phyloP scores from a whole-genome alignment of 345 rosid species.

The Ailanthus altissimus region DNA sequence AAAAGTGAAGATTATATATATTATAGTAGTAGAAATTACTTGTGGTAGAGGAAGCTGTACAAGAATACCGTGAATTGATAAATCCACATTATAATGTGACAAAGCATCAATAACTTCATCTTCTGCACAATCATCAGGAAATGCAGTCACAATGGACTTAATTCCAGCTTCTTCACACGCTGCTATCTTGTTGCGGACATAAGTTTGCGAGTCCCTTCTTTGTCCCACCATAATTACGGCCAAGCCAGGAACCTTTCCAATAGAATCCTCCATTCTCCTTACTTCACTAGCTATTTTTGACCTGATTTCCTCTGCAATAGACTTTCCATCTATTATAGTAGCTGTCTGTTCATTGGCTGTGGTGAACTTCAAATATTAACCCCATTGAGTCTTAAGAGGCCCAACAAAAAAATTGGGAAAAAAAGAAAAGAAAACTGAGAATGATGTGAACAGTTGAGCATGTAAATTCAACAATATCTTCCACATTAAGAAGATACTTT shows the following conservation, averaged over 20 bases:
- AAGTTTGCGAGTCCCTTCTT: slow-evolving; percentile 76
- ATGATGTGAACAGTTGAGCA: not conserved
- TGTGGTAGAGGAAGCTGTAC: slow-evolving; percentile 94
- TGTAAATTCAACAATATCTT: not conserved
- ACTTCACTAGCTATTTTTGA: slow-evolving; percentile 59
- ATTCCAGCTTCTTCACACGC: slow-evolving; percentile 90
- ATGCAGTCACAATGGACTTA: slow-evolving; percentile 58
- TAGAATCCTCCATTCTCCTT: slow-evolving; percentile 63
- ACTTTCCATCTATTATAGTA: slow-evolving; percentile 70
- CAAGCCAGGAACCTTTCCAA: slow-evolving; percentile 81
- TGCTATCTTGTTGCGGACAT: slow-evolving; percentile 77
- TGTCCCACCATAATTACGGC: slow-evolving; percentile 81
- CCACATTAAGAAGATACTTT: not conserved
- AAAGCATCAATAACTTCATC: slow-evolving; percentile 49
- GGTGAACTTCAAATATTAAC: slow-evolving; percentile 28
- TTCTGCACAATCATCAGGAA: slow-evolving; percentile 64
- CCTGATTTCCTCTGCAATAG: slow-evolving; percentile 74
- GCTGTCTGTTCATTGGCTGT: slow-evolving; percentile 48
- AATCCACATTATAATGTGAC: slow-evolving; percentile 54
- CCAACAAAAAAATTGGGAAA: not conserved
- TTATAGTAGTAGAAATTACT: slow-evolving; percentile 49
- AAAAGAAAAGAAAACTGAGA: not conserved
- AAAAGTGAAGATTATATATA: slow-evolving; percentile 14
- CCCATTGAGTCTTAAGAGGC: slow-evolving; percentile 3
- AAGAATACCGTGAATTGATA: slow-evolving; percentile 81